Base-by-base conservation (phyloP, 805 yeast genomes). In the Yarrowia porcina region DNA sequence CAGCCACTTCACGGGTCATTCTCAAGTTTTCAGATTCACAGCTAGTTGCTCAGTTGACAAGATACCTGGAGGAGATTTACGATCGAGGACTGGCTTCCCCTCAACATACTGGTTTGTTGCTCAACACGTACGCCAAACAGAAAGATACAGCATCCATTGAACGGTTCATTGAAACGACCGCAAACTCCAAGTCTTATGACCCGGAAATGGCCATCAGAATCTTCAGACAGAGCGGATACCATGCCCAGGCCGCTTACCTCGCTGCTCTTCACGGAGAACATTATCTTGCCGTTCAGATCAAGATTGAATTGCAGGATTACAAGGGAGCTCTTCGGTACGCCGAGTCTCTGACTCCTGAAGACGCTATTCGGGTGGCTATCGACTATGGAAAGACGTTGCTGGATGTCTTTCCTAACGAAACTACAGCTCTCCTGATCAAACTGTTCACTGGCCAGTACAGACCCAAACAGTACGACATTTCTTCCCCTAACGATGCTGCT, bases 361-460 rank as follows among this genome's bases (percentile, higher is more conserved):
- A 92, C 59, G 82, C 90, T 4, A 74, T 92, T 28, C 76, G 93
- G 41, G 85, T 89, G 9, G 75, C 92, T 56, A 81, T 85, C 8
- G 85, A 85, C 28, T 84, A 82, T 69, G 86, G 93, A 3, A 84
- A 89, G 64, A 69, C 75, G 1, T 74, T 93, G 28, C 77, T 93
- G 52, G 88, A 88, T 36, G 71, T 78, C 49, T 75, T 83, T 38
- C 97, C 98, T 0, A 82, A 88, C 64, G 90, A 87, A 63, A 88
- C 96, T 0, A 91, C 97, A 1, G 86, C 86, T 30, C 74, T 94
- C 36, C 77, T 93, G 64, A 91, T 94, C 57, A 87, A 88, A 28
- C 88, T 93, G 0, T 94, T 93, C 71, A 93, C 98, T 0, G 97
- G 97, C 0, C 84, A 83, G 62, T 93, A 87, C 71, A 76, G 74